Evolutionary conservation across 371 early-diverging fungal genomes (phyloP).

Genomic region (Actinomortierella ambigua): DNA sequence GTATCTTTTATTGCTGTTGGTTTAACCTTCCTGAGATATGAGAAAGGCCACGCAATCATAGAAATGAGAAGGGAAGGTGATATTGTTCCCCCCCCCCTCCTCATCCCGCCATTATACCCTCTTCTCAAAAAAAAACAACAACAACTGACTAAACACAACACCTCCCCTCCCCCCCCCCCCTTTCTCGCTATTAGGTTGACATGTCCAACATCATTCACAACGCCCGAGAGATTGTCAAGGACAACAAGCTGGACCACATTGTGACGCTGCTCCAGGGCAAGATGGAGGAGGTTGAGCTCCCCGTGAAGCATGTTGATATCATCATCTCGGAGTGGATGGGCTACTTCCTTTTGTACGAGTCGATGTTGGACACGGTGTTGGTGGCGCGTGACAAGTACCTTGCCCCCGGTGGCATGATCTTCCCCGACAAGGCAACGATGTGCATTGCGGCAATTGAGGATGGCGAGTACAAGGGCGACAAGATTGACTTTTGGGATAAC

Average conservation of each 20-base stretch:
- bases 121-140: no score
- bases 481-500: constrained; percentile 91
- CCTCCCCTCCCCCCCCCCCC: not conserved
- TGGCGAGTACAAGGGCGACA: constrained; percentile 92
- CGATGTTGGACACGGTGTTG: constrained; percentile 98
- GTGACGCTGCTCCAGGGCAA: constrained; percentile 93
- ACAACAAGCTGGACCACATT: constrained; percentile 85
- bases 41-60: not conserved
- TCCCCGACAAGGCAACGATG: constrained; percentile 93
- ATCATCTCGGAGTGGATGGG: constrained; percentile 99
- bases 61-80: constrained; percentile 18
- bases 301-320: constrained; percentile 91
- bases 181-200: constrained; percentile 64
- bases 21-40: not conserved
- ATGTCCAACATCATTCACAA: constrained; percentile 96
- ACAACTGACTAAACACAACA: not conserved
- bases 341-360: constrained; percentile 96
- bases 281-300: constrained; percentile 93
- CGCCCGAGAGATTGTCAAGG: constrained; percentile 88
- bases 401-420: constrained; percentile 81
- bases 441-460: constrained; percentile 93
- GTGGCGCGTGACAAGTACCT: constrained; percentile 95
- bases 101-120: no score
- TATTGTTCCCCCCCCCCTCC: no score
- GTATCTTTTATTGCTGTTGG: constrained; percentile 12